Evolutionary conservation across 1,284 basidiomycete species (phyloP).

Genomic region (Boletus nobilissimus): DNA sequence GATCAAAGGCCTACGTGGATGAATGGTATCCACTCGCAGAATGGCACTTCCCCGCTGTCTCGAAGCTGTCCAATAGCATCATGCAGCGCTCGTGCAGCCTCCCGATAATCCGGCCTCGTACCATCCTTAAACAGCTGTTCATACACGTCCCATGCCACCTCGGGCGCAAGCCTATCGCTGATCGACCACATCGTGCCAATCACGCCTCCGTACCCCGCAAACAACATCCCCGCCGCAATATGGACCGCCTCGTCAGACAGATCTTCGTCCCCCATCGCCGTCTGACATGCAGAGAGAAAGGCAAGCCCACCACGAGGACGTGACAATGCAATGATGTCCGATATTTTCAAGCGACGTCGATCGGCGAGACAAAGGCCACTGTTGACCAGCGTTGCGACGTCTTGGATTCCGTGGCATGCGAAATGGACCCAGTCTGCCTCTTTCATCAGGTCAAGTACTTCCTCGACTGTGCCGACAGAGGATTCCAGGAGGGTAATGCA

Average conservation of each 20-base stretch:
- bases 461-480: not conserved
- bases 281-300: not conserved
- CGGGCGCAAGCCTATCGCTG: not conserved
- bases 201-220: not conserved
- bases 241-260: not conserved
- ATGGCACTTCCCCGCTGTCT: not conserved
- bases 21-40: not conserved
- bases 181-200: constrained; percentile 29
- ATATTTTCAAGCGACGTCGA: not conserved
- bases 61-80: not conserved
- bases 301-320: not conserved
- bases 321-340: not conserved
- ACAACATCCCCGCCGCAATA: not conserved
- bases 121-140: not conserved
- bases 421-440: not conserved
- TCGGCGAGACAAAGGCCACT: not conserved
- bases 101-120: not conserved
- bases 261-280: not conserved
- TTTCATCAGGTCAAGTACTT: not conserved
- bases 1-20: not conserved
- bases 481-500: not conserved
- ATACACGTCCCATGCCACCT: constrained; percentile 20
- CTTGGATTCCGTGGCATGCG: not conserved
- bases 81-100: not conserved
- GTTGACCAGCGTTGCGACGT: not conserved